Conservation (phyloP, 768 basidiomycete species). For the Pholiota microspora region DNA sequence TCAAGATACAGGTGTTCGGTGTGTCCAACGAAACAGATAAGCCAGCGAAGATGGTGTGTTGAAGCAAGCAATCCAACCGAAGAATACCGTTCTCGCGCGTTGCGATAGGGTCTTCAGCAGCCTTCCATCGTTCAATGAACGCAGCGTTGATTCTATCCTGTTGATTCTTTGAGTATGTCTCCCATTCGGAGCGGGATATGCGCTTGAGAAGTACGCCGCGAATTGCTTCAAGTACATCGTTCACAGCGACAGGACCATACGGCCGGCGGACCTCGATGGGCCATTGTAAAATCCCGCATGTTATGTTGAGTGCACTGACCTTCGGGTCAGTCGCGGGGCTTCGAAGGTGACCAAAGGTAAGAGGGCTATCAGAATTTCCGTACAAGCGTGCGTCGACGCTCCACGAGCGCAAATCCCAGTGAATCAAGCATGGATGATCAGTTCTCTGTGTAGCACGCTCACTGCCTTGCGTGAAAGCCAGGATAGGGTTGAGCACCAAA, state of each 20-base stretch:
- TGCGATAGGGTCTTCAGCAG: conserved; percentile 30
- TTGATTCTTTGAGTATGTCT: conserved; percentile 37
- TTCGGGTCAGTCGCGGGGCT: conserved; percentile 44
- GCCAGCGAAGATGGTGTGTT: conserved; percentile 48
- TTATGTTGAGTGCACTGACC: conserved; percentile 34
- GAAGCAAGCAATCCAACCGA: conserved; percentile 47
- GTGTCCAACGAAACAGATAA: conserved; percentile 35
- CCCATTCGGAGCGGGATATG: conserved; percentile 41
- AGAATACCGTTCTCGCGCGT: conserved; percentile 38
- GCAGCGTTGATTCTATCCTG: conserved; percentile 34
- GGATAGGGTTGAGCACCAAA: not conserved
- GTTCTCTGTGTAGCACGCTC: not conserved
- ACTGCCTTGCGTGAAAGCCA: not conserved
- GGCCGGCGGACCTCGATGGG: conserved; percentile 37
- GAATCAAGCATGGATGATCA: conserved; percentile 28
- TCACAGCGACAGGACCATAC: conserved; percentile 46
- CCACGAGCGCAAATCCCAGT: conserved; percentile 40
- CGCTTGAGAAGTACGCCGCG: conserved; percentile 33
- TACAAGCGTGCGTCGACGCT: not conserved
- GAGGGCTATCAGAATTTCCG: conserved; percentile 17
- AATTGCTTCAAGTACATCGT: conserved; percentile 46
- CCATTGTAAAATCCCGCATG: conserved; percentile 49
- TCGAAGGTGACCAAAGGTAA: conserved; percentile 31
- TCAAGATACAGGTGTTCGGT: conserved; percentile 42
- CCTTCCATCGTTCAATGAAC: conserved; percentile 46